Evolutionary conservation across 148 eudicot species (phyloP).

Genomic region (Nepenthes gracilis): DNA sequence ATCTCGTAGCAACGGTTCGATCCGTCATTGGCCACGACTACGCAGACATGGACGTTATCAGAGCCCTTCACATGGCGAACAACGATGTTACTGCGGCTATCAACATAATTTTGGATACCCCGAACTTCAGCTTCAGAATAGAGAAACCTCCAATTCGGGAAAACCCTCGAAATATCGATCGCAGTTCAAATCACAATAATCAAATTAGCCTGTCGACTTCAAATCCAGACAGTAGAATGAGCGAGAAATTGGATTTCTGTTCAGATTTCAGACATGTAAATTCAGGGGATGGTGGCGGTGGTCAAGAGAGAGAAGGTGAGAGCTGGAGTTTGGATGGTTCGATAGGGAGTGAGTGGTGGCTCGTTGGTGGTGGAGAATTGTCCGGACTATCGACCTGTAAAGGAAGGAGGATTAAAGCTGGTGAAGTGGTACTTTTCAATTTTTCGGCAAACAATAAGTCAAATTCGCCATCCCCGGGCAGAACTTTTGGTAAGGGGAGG

Average conservation of each 20-base stretch:
- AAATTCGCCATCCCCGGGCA: conserved; percentile 33
- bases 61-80: conserved; percentile 94
- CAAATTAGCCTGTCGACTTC: not conserved
- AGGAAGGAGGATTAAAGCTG: conserved; percentile 60
- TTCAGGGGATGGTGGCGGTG: conserved; percentile 1
- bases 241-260: not conserved
- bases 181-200: not conserved
- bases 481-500: conserved; percentile 54
- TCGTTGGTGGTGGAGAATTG: conserved; percentile 59
- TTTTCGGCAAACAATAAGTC: conserved; percentile 36
- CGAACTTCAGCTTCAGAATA: conserved; percentile 26
- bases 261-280: not conserved
- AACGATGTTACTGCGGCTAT: conserved; percentile 83
- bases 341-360: conserved; percentile 65
- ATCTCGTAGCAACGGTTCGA: conserved; percentile 45
- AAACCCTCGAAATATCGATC: not conserved
- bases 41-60: conserved; percentile 80
- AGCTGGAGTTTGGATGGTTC: too few relatives aligned
- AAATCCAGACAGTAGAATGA: not conserved
- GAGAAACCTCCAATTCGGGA: conserved; percentile 17
- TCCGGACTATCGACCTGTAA: conserved; percentile 77
- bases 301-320: conserved; percentile 7
- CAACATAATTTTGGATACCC: conserved; percentile 82
- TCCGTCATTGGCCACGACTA: conserved; percentile 67
- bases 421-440: conserved; percentile 59